A percentile compares a stretch with the other conserved stretches of the same genome.
phyloP scores from a whole-genome alignment of 441 rosid genomes.

The Aquilaria agallochum region DNA sequence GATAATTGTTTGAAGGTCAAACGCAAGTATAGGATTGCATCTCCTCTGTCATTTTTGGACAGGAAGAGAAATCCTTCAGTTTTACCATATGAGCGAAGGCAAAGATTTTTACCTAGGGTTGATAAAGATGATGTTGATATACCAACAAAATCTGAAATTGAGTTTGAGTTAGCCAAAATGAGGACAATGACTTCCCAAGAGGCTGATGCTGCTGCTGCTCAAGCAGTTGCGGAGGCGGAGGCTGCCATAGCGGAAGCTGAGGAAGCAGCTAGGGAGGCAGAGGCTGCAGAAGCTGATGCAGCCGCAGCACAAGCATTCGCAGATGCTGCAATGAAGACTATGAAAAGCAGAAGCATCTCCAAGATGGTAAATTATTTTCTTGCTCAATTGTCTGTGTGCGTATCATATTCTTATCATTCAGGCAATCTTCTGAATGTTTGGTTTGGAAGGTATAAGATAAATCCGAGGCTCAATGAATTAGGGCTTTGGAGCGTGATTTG shows the following conservation, averaged over 20 bases:
- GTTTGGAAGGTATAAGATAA: not conserved
- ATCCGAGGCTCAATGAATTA: not conserved
- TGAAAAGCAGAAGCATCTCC: conserved; percentile 53
- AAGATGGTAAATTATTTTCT: conserved; percentile 35
- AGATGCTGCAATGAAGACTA: conserved; percentile 75
- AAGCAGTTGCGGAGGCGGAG: conserved; percentile 93
- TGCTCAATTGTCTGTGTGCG: not conserved
- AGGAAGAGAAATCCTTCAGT: conserved; percentile 38
- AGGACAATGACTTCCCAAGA: conserved; percentile 74
- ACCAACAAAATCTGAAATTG: conserved; percentile 60
- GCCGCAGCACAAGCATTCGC: conserved; percentile 88
- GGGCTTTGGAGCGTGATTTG: no score
- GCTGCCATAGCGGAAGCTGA: conserved; percentile 87
- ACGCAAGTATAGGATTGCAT: conserved; percentile 74
- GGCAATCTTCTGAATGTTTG: not conserved
- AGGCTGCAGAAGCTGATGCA: conserved; percentile 88
- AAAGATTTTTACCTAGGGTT: conserved; percentile 37
- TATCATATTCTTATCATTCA: not conserved
- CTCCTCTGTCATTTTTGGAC: conserved; percentile 36
- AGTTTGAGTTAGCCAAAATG: conserved; percentile 72
- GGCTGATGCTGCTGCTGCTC: conserved; percentile 87
- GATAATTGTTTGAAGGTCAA: conserved; percentile 51
- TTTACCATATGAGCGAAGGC: conserved; percentile 36
- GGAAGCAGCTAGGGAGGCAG: conserved; percentile 92
- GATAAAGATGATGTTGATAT: conserved; percentile 47